Base-by-base conservation (phyloP, 768 basidiomycete species). In the Rhodotorula diobovata region DNA sequence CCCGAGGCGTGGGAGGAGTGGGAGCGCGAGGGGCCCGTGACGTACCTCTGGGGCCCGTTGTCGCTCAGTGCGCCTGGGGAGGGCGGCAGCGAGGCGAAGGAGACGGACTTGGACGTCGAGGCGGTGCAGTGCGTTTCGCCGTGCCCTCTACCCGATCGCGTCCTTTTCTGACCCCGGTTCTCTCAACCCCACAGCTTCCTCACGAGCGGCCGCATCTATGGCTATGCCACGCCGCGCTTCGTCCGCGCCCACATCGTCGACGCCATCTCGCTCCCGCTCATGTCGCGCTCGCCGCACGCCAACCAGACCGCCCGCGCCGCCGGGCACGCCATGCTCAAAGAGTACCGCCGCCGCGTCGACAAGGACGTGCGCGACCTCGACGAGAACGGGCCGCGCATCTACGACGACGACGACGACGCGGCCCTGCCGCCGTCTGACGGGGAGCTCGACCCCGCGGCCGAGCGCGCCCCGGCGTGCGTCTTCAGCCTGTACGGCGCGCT, bases 401-500 rank as follows among this genome's bases (percentile, higher is more conserved):
- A 10, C 23, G 30, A 37, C 20, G 6, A 39, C 28, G 41, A 39
- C 8, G 41, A 12, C 41, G 41, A 43, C 41, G 25, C 23, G 30
- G 21, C 50, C 8, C 48, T 23, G 28, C 23, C 23, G 50, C 30
- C 30, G 30, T 14, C 28, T 20, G 15, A 10, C 16, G 48, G 2
- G 23, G n/a, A 18, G 7, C 28, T 21, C 14, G 45, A 32, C 15
- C 28, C n/a, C n/a, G 59, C 34, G 18, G 32, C 5, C 30, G 59
- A 21, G 59, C 16, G 21, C 21, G 48, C 21, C 9, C 51, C 75
- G 1, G 50, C 61, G 32, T 78, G 77, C 58, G 66, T 70, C 32
- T 78, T 78, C 55, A 39, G 67, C 12, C 43, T 78, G 63, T 77
- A 71, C 54, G 77, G 75, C 28, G 58, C 73, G 2, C 71, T 78